phyloP scores from a whole-genome alignment of 2,329 filamentous ascomycete species.

The Cordyceps pruinosa region DNA sequence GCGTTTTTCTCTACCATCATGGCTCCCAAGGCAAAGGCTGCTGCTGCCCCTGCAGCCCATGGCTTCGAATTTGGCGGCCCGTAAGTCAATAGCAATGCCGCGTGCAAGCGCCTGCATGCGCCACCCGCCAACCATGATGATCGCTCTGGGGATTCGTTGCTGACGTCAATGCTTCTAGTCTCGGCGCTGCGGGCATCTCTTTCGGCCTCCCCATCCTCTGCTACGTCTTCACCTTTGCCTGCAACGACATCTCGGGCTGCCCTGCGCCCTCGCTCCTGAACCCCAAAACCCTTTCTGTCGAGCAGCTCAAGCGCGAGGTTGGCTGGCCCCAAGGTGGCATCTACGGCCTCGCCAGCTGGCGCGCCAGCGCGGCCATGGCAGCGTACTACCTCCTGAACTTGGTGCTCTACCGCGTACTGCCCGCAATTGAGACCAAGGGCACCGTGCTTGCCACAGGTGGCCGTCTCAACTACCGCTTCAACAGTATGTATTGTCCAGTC shows the following conservation, averaged over 20 bases:
- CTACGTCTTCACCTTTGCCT: slow-evolving; percentile 75
- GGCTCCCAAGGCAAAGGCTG: slow-evolving; percentile 25
- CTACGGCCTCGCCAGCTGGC: slow-evolving; percentile 60
- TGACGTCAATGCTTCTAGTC: slow-evolving; percentile 39
- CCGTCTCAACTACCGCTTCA: slow-evolving; percentile 75
- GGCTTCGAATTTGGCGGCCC: slow-evolving; percentile 48
- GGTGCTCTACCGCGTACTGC: slow-evolving; percentile 68
- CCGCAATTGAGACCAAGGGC: slow-evolving; percentile 65
- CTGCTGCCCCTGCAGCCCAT: slow-evolving; percentile 25
- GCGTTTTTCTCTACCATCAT: slow-evolving; percentile 19
- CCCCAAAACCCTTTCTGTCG: slow-evolving; percentile 63
- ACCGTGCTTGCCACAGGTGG: slow-evolving; percentile 63
- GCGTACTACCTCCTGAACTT: slow-evolving; percentile 74
- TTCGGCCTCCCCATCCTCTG: slow-evolving; percentile 73
- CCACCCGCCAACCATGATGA: background rate
- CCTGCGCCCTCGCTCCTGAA: slow-evolving; percentile 74
- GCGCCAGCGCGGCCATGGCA: slow-evolving; percentile 62
- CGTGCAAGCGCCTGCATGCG: background rate
- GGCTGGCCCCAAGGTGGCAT: slow-evolving; percentile 73
- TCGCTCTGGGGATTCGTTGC: slow-evolving; percentile 13
- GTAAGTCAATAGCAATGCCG: slow-evolving; percentile 31
- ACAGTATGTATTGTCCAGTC: slow-evolving; percentile 43
- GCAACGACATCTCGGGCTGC: slow-evolving; percentile 90
- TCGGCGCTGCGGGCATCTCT: slow-evolving; percentile 70
- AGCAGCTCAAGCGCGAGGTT: slow-evolving; percentile 69